phyloP scores from a whole-genome alignment of 73 alveolate genomes.

The Paramecium octaurelia region DNA sequence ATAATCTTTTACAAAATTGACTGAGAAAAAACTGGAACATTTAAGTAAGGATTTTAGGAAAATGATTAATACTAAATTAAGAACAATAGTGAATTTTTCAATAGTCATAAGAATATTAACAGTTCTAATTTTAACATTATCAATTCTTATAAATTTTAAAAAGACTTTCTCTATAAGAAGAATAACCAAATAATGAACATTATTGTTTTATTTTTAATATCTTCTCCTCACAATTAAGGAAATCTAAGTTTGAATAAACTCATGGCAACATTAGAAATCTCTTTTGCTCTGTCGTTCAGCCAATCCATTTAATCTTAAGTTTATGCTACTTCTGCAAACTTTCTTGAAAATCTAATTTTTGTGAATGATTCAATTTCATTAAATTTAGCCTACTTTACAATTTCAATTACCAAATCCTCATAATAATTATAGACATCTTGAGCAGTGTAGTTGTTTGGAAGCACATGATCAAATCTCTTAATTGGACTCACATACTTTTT shows the following conservation, averaged over 20 bases:
- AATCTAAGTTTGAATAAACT: not conserved
- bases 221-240: conserved; percentile 5
- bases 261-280: not conserved
- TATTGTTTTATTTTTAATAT: not conserved
- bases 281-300: conserved; percentile 20
- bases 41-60: too few relatives aligned
- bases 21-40: too few relatives aligned
- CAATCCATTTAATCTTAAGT: conserved; percentile 34
- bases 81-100: not conserved
- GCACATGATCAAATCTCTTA: not conserved
- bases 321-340: conserved; percentile 17
- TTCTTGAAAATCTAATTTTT: conserved; percentile 32
- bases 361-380: conserved; percentile 47
- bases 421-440: not conserved
- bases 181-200: not conserved
- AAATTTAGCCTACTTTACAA: conserved; percentile 38
- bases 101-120: not conserved
- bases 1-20: too few relatives aligned
- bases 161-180: not conserved
- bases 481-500: conserved; percentile 21
- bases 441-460: conserved; percentile 21
- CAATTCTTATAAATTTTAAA: not conserved
- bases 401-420: not conserved
- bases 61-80: not conserved
- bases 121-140: not conserved